Evolutionary conservation across 2,329 filamentous ascomycete genomes (phyloP), one percentile per base, ranked within the genome.

Genomic region (Zymoseptoria ardabiliae): DNA sequence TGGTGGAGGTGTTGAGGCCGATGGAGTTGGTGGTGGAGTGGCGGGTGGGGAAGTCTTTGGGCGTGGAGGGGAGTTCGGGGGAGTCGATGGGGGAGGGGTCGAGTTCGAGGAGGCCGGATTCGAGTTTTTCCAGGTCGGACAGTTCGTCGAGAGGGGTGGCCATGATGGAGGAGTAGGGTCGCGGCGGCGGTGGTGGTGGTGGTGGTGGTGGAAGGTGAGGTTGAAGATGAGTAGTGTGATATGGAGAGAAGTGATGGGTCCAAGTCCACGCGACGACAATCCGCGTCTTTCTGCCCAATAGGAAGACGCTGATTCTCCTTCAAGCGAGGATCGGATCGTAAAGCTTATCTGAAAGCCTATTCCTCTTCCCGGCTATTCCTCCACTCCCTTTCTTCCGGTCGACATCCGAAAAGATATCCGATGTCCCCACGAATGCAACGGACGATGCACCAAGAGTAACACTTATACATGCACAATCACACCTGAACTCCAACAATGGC

Each of bases 61-160:
- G 92, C 21, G 86, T 85, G 3, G 92, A 45, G 35, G 35, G 35
- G 35, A 64, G 57, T 28, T 63, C 59, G 13, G 57, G 17, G 30
- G 64, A 54, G 21, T 86, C 88, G 50, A 96, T 90, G 0, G 91
- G 92, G 21, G 86, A 85, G 3, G 92, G 92, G 56, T 96, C 91
- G 62, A 97, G 79, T 70, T 93, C 85, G 55, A 87, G 81, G 59
- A 96, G 81, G 45, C 63, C 64, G 2, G 57, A 62, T 53, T 70
- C 67, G 21, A 68, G 64, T 61, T 61, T 63, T 48, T 67, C 63
- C 9, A 70, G 62, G 41, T 63, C 56, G 28, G 62, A 53, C 19
- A 62, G 55, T 50, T 65, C 64, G 61, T 69, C 63, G 57, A 45
- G 13, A 5, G 35, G 35, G 17, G 35, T 45, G 13, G 67, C 68